These are phyloP conservation scores for Aspergillus tanneri DNA, from an alignment of 2,329 filamentous ascomycete species.

Conservation along the genomic window DNA sequence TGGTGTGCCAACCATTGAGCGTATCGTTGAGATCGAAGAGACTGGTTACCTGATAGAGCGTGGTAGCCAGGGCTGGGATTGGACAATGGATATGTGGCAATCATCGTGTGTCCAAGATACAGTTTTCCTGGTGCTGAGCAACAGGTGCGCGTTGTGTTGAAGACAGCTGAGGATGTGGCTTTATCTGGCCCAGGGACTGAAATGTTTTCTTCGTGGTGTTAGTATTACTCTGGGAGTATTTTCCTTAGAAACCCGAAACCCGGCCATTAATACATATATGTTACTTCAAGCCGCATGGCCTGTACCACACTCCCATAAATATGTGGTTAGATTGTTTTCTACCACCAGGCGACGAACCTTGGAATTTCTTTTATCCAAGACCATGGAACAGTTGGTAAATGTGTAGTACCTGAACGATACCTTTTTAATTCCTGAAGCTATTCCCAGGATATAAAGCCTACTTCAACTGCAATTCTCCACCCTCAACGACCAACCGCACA, in stretches of 20 bases:
- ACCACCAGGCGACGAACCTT: no score
- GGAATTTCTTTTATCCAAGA: no score
- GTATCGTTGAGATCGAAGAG: constrained; percentile 1
- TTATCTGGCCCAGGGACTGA: background rate
- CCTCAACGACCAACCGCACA: constrained; percentile 3
- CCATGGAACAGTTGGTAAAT: no score
- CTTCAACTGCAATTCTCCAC: constrained; percentile 2
- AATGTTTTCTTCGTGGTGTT: background rate
- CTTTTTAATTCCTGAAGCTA: constrained; percentile 30
- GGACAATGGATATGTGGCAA: constrained; percentile 3
- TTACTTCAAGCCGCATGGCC: no score
- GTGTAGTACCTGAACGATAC: no score
- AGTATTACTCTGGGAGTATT: background rate
- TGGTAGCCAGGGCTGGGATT: background rate
- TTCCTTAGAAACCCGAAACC: no score
- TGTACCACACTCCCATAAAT: no score
- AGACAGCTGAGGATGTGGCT: constrained; percentile 22
- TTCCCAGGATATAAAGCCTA: background rate
- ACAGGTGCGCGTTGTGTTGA: constrained; percentile 2
- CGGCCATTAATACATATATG: no score
- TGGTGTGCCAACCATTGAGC: background rate
- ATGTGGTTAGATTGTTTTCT: no score
- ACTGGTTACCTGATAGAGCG: background rate
- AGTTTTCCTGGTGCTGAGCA: constrained; percentile 1
- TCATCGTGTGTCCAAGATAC: background rate